Percentiles rank a stretch among this genome's conserved stretches.
Conservation (phyloP, 257 asterid species). For the Penstemon davidsonii region DNA sequence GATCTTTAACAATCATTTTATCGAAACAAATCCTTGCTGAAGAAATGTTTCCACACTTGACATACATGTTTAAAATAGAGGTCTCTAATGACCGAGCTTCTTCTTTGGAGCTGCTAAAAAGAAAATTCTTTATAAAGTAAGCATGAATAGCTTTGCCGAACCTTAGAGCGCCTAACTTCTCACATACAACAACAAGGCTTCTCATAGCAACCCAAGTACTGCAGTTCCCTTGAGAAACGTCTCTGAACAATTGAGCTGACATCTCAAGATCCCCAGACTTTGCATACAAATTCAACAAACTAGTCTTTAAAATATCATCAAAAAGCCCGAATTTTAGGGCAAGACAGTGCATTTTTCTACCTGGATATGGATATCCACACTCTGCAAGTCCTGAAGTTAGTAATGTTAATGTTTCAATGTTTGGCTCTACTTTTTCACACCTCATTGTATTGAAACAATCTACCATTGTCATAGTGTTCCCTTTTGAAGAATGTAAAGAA, state of each 20-base stretch:
- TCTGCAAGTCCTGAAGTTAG: slow-evolving; percentile 39
- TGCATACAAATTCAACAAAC: slow-evolving; percentile 43
- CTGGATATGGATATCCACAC: slow-evolving; percentile 22
- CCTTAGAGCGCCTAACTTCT: slow-evolving; percentile 35
- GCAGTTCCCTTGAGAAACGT: slow-evolving; percentile 24
- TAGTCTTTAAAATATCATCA: slow-evolving; percentile 39
- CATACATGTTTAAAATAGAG: slow-evolving; percentile 47
- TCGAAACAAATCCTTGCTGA: slow-evolving; percentile 43
- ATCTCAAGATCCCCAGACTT: slow-evolving; percentile 31
- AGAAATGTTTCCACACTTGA: slow-evolving; percentile 45
- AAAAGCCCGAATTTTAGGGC: slow-evolving; percentile 40
- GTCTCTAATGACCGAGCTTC: slow-evolving; percentile 33
- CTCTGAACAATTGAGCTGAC: slow-evolving; percentile 35
- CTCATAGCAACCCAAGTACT: slow-evolving; percentile 34
- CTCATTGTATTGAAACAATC: slow-evolving; percentile 38
- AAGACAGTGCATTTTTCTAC: slow-evolving; percentile 42
- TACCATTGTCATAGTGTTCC: slow-evolving; percentile 24
- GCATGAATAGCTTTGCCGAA: slow-evolving; percentile 48
- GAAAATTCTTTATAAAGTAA: slow-evolving; percentile 29
- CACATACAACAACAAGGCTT: slow-evolving; percentile 35
- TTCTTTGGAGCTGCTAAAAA: slow-evolving; percentile 14
- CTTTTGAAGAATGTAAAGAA: slow-evolving; percentile 31
- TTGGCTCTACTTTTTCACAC: slow-evolving; percentile 28
- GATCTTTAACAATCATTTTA: slow-evolving; percentile 39
- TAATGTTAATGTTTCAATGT: slow-evolving; percentile 40